These are phyloP conservation scores for Dactylellina haptotyla DNA, from an alignment of 2,329 filamentous ascomycete species.

Conservation along the genomic window DNA sequence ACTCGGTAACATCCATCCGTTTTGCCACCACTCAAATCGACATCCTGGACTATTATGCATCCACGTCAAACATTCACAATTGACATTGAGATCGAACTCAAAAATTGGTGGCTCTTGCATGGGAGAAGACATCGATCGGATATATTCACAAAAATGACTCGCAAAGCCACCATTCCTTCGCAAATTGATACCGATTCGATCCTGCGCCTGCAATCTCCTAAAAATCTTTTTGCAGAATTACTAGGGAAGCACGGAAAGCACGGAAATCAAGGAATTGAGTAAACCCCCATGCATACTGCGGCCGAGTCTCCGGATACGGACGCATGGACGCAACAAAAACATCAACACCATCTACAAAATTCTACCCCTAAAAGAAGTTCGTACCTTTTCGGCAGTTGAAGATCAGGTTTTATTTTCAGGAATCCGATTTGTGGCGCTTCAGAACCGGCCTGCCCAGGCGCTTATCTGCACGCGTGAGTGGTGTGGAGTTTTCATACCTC, in stretches of 20 bases:
- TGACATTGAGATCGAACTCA: no score
- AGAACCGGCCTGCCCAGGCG: conserved; percentile 13
- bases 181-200: neutral
- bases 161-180: no score
- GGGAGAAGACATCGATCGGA: neutral
- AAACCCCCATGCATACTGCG: neutral
- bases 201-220: neutral
- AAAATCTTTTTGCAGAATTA: no score
- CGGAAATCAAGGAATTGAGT: conserved; percentile 19
- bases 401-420: conserved; percentile 4
- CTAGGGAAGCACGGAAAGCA: no score
- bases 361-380: neutral
- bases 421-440: conserved; percentile 34
- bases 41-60: conserved; percentile 10
- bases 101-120: no score
- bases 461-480: conserved; percentile 31
- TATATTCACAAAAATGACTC: neutral
- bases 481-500: neutral
- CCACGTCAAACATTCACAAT: neutral
- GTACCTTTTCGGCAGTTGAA: conserved; percentile 23
- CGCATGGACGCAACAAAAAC: neutral
- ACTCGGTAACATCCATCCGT: neutral
- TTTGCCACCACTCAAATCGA: neutral
- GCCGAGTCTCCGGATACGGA: neutral
- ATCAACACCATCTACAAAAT: neutral